Base-by-base conservation (phyloP, 495 filamentous ascomycete species). In the Trichoderma erinaceum region DNA sequence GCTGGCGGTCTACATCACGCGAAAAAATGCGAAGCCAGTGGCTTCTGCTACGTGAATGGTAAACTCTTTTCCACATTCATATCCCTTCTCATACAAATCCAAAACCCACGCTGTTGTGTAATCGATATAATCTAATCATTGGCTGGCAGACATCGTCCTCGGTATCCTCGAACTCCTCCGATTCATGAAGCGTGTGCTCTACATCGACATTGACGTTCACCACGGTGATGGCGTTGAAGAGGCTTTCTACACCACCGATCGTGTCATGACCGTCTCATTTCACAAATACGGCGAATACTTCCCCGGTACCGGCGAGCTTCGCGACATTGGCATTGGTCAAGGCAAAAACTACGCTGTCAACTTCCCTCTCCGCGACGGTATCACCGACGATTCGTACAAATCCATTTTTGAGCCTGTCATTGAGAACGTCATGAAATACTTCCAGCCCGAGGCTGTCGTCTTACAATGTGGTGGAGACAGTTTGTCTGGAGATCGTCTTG, bases 251-350 rank as follows among this genome's bases (percentile, higher is more conserved):
- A 95, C 92, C 18, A 96, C 93, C 38, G 93, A 97, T 74, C 92
- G 94, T 63, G 94, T 99, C 70, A 90, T 97, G 82, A 99, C 94
- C 0, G 87, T 97, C 25, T 97, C 92, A 61, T 97, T 97, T 77
- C 95, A 99, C 81, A 97, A 97, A 81, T 99, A 96, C 76, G 95
- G 96, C 77, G 95, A 98, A 74, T 99, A 97, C 76, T 99, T 99
- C 78, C 95, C 95, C 7, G 96, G 96, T 67, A 99, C 95, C 2
- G 95, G 95, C 71, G 94, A 97, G 77, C 88, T 97, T 66, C 88
- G 96, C 63, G 95, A 99, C 73, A 93, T 97, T 68, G 95, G 95
- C 69, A 96, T 97, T 61, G 94, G 96, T 18, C 80, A 83, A 38
- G 95, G 95, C 66, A 97, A 97, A 75, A 84, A 98, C 74, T 97